Evolutionary conservation across 768 basidiomycete species (phyloP), one percentile per base, ranked within the genome.

Genomic region (Rhizopogon roseolus): DNA sequence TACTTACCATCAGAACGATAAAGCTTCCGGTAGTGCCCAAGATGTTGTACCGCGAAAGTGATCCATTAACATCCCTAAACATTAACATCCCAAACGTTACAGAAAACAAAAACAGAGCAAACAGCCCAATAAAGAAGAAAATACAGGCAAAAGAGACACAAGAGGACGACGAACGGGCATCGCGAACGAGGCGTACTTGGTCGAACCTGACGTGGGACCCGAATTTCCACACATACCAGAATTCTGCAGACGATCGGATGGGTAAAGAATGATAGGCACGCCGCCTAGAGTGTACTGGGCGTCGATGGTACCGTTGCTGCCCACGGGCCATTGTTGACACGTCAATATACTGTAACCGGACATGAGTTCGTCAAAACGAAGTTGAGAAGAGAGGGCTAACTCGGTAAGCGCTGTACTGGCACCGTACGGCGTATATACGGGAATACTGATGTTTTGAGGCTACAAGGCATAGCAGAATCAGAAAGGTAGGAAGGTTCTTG

Each of bases 241-340:
- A 27, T 62, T 66, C 27, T 64, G 14, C 22, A 78, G 62, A 16
- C 66, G 40, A 40, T 38, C 49, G 45, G 71, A 62, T 5, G 81
- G 81, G 3, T 80, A 68, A 25, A 88, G 74, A 49, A 89, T 71
- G 38, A 78, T 74, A 3, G 88, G 76, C 14, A 73, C 71, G 36
- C 87, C 88, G 27, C 88, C 88, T 50, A 71, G 71, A 7, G 76
- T 76, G 63, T 91, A 91, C 55, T 84, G 71, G 22, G 82, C 78
- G 25, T 80, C 74, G 48, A 92, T 60, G 36, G 75, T 81, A 39
- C 86, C 85, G 43, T 76, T 73, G 40, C 86, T 81, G 28, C 86
- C 89, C 7, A 88, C 81, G 17, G 76, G 80, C 75, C 81, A 85
- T 66, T 88, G 84, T 37, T 69, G 65, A 66, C 89, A 91, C 3